These are phyloP conservation scores for Hawksworthiomyces lignivorus DNA, from an alignment of 2,329 filamentous ascomycete species.

Conservation along the genomic window DNA sequence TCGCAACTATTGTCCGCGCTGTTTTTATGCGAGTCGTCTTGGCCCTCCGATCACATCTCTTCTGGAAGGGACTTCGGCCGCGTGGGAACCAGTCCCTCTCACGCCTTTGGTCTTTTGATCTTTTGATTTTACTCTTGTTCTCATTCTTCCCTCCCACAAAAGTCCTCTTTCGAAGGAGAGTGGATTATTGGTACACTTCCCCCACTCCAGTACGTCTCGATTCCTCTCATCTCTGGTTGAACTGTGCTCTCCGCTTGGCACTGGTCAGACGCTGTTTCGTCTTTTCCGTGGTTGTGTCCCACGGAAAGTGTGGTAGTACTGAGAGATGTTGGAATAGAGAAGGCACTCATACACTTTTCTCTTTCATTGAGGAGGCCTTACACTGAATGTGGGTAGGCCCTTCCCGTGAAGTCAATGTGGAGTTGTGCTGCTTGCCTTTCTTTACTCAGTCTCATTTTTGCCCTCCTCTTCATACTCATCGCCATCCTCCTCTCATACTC, in stretches of 20 bases:
- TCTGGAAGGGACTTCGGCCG: conserved; percentile 2
- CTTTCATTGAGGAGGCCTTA: too few species aligned
- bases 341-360: too few species aligned
- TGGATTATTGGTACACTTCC: too few species aligned
- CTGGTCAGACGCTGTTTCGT: conserved; percentile 38
- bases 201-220: background rate
- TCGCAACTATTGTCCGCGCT: background rate
- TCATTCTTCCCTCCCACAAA: too few species aligned
- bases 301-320: conserved; percentile 13
- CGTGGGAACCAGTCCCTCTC: too few species aligned
- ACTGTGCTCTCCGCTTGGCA: conserved; percentile 23
- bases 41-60: background rate
- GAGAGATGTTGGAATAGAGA: too few species aligned
- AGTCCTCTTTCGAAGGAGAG: too few species aligned
- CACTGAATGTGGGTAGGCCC: too few species aligned
- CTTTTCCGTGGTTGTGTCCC: conserved; percentile 31
- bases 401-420: too few species aligned
- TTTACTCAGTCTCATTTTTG: background rate
- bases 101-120: too few species aligned
- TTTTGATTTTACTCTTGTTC: too few species aligned
- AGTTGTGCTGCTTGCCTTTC: too few species aligned
- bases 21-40: conserved; percentile 15
- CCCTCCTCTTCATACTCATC: conserved; percentile 19
- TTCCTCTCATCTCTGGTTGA: conserved; percentile 23
- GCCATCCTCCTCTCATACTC: conserved; percentile 10